Evolutionary conservation across 1,139 yeast species (phyloP).

Genomic region (Waltiozyma sp.): DNA sequence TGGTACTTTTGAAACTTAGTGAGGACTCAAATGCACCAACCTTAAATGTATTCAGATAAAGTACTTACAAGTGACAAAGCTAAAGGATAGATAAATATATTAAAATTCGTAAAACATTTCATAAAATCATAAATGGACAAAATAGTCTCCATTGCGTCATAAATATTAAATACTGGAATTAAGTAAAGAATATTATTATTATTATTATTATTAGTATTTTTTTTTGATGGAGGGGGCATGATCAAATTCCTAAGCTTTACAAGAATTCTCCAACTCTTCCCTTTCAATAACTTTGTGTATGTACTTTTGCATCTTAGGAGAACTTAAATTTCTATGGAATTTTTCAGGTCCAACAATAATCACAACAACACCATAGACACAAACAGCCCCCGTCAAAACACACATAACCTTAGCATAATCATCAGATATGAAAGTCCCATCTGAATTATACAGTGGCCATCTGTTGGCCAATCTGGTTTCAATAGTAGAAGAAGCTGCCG

Average conservation of each 20-base stretch:
- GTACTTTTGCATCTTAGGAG: slow-evolving; percentile 19
- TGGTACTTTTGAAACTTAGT: not conserved
- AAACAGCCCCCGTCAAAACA: slow-evolving; percentile 63
- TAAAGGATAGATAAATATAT: too few relatives aligned
- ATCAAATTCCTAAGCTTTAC: too few relatives aligned
- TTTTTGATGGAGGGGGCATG: too few relatives aligned
- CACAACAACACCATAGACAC: slow-evolving; percentile 34
- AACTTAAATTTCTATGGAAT: slow-evolving; percentile 23
- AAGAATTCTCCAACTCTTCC: slow-evolving; percentile 3
- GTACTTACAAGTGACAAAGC: too few relatives aligned
- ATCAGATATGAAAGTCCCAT: slow-evolving; percentile 21
- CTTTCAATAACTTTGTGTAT: slow-evolving; percentile 13
- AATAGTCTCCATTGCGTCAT: too few relatives aligned
- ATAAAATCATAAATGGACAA: too few relatives aligned
- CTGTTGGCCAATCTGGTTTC: slow-evolving; percentile 64
- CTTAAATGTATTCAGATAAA: too few relatives aligned
- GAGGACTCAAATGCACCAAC: too few relatives aligned
- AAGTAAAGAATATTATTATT: too few relatives aligned
- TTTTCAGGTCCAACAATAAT: slow-evolving; percentile 44
- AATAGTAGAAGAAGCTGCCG: slow-evolving; percentile 77
- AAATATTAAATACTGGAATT: too few relatives aligned
- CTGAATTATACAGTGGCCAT: slow-evolving; percentile 34
- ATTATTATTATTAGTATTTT: too few relatives aligned
- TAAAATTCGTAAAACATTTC: too few relatives aligned
- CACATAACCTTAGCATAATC: slow-evolving; percentile 67